These are phyloP conservation scores for Lanmaoa rubissima DNA, from an alignment of 768 basidiomycete species.

Conservation along the genomic window DNA sequence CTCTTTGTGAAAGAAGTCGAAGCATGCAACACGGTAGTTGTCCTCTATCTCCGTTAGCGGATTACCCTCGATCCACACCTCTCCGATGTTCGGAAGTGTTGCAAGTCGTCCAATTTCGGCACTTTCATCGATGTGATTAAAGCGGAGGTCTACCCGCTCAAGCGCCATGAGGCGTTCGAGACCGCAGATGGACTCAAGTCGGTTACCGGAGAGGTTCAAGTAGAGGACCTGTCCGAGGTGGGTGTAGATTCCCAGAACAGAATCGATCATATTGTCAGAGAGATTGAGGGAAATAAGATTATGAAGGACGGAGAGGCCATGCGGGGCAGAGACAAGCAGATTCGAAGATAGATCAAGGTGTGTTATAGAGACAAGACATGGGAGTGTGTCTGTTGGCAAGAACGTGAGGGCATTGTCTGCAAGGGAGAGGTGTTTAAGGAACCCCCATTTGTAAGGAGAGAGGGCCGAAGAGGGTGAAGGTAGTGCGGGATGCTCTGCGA, in stretches of 20 bases:
- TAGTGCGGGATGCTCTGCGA: constrained; percentile 19
- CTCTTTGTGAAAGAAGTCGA: constrained; percentile 82
- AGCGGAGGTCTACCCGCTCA: constrained; percentile 80
- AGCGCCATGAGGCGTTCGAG: constrained; percentile 86
- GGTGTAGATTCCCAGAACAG: constrained; percentile 83
- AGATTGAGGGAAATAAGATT: constrained; percentile 90
- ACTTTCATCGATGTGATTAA: constrained; percentile 77
- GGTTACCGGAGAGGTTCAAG: constrained; percentile 81
- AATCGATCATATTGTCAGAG: constrained; percentile 97
- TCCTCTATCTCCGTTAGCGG: constrained; percentile 70
- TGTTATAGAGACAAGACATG: constrained; percentile 68
- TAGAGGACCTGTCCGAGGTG: constrained; percentile 73
- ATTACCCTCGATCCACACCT: constrained; percentile 86
- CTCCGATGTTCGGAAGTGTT: constrained; percentile 70
- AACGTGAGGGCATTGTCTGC: constrained; percentile 81
- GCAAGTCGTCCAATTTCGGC: constrained; percentile 84
- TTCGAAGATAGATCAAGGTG: constrained; percentile 91
- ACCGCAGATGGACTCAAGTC: constrained; percentile 93
- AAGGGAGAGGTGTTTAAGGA: constrained; percentile 72
- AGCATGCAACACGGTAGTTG: constrained; percentile 74
- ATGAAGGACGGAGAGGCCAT: constrained; percentile 68
- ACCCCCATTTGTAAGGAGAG: constrained; percentile 67
- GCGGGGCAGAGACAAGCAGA: constrained; percentile 83
- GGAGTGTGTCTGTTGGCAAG: constrained; percentile 64
- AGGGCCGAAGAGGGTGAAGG: constrained; percentile 39